A percentile compares a stretch with the other conserved stretches of the same genome.
phyloP scores from a whole-genome alignment of 192 early-diverging fungal species.

The Obelidium mucronatum region DNA sequence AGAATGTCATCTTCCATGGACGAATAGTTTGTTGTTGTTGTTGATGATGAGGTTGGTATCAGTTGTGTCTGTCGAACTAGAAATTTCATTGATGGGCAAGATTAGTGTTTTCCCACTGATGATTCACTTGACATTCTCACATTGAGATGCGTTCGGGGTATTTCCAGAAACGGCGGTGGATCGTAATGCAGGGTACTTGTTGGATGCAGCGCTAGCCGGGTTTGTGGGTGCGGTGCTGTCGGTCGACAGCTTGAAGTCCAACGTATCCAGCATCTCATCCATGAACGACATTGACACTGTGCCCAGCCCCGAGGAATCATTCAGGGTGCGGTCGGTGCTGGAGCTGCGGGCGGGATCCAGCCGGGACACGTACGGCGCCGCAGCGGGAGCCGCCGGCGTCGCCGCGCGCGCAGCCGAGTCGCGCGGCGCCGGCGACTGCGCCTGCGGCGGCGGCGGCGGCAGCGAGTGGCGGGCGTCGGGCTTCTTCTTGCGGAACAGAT shows the following conservation, averaged over 20 bases:
- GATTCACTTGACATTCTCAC: not conserved
- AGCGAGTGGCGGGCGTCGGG: no score
- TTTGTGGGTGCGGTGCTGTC: not conserved
- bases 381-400: no score
- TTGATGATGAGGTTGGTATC: not conserved
- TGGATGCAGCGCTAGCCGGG: not conserved
- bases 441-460: no score
- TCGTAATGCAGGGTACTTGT: not conserved
- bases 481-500: no score
- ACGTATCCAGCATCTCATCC: not conserved
- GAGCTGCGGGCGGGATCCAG: not conserved
- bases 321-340: not conserved
- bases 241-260: not conserved
- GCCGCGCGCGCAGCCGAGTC: no score
- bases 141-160: not conserved
- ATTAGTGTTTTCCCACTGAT: not conserved
- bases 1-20: constrained; percentile 34
- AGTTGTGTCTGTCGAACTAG: no score
- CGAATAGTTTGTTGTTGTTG: not conserved
- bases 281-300: not conserved
- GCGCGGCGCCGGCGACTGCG: no score
- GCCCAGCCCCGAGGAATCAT: no score
- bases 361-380: not conserved
- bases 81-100: not conserved
- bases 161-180: not conserved